Percentiles rank a stretch among this genome's conserved stretches.
Conservation (phyloP, 208 protist genomes). For the Lotmaria passim region DNA sequence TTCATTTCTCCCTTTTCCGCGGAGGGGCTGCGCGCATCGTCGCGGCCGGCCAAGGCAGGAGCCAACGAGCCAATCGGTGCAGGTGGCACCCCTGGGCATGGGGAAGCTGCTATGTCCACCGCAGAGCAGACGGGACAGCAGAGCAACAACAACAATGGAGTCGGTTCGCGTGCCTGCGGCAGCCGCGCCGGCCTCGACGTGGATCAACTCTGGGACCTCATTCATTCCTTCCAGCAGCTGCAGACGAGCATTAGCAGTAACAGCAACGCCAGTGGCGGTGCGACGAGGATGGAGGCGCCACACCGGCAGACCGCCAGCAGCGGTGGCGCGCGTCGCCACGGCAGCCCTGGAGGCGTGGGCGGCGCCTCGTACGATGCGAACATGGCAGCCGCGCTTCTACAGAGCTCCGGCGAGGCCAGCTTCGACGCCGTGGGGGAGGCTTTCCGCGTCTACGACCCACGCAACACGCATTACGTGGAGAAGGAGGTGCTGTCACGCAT, state of each 20-base stretch:
- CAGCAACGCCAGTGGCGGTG: neutral
- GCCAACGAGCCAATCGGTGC: slow-evolving; percentile 1
- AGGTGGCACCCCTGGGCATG: neutral
- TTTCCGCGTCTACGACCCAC: slow-evolving; percentile 92
- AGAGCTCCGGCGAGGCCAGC: slow-evolving; percentile 2
- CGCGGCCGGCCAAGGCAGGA: neutral
- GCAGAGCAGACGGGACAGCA: neutral
- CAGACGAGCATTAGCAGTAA: neutral
- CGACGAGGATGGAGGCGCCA: neutral
- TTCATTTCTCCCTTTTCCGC: neutral
- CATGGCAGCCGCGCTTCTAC: neutral
- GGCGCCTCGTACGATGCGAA: slow-evolving; percentile 2
- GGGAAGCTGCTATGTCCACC: neutral
- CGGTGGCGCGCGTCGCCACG: neutral
- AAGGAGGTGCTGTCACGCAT: slow-evolving; percentile 76
- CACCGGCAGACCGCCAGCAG: neutral
- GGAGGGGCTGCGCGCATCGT: neutral
- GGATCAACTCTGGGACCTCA: slow-evolving; percentile 87
- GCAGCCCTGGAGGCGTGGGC: neutral
- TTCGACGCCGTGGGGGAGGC: slow-evolving; percentile 89
- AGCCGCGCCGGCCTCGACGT: slow-evolving; percentile 68
- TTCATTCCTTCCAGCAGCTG: slow-evolving; percentile 78
- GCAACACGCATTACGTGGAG: slow-evolving; percentile 84
- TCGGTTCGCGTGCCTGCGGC: neutral
- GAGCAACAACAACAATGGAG: too few relatives aligned